Evolutionary conservation across 768 basidiomycete genomes (phyloP).

Genomic region (Collybiopsis confluens): DNA sequence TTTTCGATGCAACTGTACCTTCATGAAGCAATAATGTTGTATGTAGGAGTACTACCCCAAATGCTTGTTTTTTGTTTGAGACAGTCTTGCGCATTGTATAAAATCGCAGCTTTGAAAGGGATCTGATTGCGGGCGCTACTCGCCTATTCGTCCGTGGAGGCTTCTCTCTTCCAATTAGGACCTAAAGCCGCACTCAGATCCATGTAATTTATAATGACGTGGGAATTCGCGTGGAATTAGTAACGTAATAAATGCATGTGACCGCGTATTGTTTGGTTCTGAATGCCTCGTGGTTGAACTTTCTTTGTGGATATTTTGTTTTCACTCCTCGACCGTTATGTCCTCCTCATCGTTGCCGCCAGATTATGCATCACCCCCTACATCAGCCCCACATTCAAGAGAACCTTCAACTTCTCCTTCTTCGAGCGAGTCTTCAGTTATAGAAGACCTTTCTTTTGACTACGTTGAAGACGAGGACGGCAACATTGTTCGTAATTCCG

Average conservation of each 20-base stretch:
- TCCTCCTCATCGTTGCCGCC: background rate
- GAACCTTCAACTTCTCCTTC: constrained; percentile 27
- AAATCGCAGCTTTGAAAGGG: too few species aligned
- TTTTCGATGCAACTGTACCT: too few species aligned
- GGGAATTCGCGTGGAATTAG: too few species aligned
- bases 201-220: too few species aligned
- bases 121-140: too few species aligned
- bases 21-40: too few species aligned
- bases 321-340: background rate
- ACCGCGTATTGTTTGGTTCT: constrained; percentile 4
- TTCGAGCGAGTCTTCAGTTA: constrained; percentile 58
- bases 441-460: constrained; percentile 64
- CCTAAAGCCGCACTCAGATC: too few species aligned
- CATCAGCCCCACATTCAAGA: background rate
- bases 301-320: background rate
- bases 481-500: constrained; percentile 52
- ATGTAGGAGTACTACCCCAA: too few species aligned
- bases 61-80: too few species aligned
- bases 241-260: constrained; percentile 6
- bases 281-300: background rate
- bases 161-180: too few species aligned
- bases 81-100: too few species aligned
- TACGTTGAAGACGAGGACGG: constrained; percentile 55
- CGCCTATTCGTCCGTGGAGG: too few species aligned
- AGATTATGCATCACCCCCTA: background rate